phyloP scores from a whole-genome alignment of 2,329 filamentous ascomycete genomes.

The Beauveria medogensis region DNA sequence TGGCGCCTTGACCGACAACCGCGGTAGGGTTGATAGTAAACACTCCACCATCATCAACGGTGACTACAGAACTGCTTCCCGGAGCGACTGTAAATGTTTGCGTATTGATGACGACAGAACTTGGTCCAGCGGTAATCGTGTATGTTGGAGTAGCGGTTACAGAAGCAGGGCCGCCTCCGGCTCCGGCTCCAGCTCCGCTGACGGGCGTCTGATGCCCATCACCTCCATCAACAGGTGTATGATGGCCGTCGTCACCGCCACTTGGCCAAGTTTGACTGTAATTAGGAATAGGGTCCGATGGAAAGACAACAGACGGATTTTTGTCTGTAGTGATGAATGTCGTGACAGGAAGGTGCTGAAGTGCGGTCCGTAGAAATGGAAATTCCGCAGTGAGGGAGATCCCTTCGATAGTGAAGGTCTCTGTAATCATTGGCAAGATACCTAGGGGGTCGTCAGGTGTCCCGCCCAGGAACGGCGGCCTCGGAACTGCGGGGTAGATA shows the following conservation, averaged over 20 bases:
- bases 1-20: conserved; percentile 36
- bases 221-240: background rate
- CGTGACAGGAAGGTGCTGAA: conserved; percentile 21
- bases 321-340: conserved; percentile 46
- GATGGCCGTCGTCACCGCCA: background rate
- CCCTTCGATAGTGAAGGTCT: conserved; percentile 5
- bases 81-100: conserved; percentile 33
- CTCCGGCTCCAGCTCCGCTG: background rate
- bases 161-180: background rate
- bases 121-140: conserved; percentile 36
- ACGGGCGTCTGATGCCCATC: background rate
- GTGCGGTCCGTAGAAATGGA: background rate
- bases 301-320: conserved; percentile 42
- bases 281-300: conserved; percentile 22
- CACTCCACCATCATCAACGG: conserved; percentile 30
- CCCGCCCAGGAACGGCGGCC: background rate
- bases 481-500: conserved; percentile 5
- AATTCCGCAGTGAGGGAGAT: background rate
- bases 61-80: conserved; percentile 33
- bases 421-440: background rate
- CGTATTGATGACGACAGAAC: conserved; percentile 38
- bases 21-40: conserved; percentile 42
- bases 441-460: background rate
- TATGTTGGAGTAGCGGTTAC: conserved; percentile 19
- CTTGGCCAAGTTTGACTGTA: conserved; percentile 6